Conservation (phyloP, 257 asterid genomes). For the Capsicum chinense region DNA sequence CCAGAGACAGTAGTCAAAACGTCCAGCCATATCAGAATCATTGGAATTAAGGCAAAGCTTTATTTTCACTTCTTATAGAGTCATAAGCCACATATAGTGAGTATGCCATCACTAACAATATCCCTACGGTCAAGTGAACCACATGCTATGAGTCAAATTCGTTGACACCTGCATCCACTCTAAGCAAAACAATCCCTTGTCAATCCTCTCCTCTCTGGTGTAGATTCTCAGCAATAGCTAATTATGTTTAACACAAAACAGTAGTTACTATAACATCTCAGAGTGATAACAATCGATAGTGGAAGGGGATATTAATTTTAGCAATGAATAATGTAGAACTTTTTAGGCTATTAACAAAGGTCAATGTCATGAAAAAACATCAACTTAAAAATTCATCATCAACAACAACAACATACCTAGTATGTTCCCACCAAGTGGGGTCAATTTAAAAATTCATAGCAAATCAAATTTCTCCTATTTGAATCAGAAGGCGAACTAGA, state of each 20-base stretch:
- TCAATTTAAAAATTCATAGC: neutral
- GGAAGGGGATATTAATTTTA: slow-evolving; percentile 8
- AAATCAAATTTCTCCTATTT: slow-evolving; percentile 24
- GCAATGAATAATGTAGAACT: neutral
- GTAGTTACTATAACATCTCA: neutral
- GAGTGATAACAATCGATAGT: neutral
- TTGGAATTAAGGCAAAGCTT: neutral
- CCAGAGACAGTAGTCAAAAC: neutral
- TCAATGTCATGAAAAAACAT: slow-evolving; percentile 7
- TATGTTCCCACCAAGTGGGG: no score
- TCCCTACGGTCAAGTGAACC: slow-evolving; percentile 2
- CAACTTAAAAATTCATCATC: neutral
- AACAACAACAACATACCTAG: no score
- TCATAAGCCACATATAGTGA: neutral
- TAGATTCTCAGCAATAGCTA: neutral
- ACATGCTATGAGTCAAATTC: neutral
- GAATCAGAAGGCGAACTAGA: slow-evolving; percentile 31
- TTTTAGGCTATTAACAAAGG: slow-evolving; percentile 15
- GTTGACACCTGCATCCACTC: neutral
- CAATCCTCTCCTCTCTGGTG: neutral
- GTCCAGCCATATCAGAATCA: slow-evolving; percentile 13
- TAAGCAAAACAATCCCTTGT: neutral
- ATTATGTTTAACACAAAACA: neutral
- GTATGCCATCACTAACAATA: slow-evolving; percentile 4
- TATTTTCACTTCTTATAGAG: neutral